A percentile compares a stretch with the other conserved stretches of the same genome.
Evolutionary conservation across 1,284 basidiomycete species (phyloP).

Genomic region (Sparassis latifolia): DNA sequence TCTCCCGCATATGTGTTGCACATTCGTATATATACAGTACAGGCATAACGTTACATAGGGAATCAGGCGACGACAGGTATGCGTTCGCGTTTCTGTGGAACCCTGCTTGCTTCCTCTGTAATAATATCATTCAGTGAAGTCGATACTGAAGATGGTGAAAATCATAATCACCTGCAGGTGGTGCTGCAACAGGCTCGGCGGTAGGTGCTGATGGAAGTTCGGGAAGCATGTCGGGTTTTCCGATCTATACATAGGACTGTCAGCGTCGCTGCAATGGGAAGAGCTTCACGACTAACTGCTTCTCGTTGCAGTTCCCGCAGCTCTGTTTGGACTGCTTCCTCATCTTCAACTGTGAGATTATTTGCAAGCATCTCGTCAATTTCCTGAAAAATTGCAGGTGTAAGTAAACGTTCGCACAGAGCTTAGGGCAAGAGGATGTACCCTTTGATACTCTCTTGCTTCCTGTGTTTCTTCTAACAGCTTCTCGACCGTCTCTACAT

Average conservation of each 20-base stretch:
- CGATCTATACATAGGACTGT: constrained; percentile 13
- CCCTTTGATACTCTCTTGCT: constrained; percentile 86
- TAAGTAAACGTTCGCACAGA: not conserved
- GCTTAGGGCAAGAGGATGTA: constrained; percentile 29
- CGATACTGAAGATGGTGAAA: not conserved
- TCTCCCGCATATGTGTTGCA: constrained; percentile 13
- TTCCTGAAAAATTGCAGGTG: constrained; percentile 43
- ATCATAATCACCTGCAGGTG: constrained; percentile 20
- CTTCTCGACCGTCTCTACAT: constrained; percentile 87
- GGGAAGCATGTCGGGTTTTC: constrained; percentile 20
- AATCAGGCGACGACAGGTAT: constrained; percentile 39
- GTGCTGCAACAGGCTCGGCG: constrained; percentile 29
- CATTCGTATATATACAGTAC: constrained; percentile 9
- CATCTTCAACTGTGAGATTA: constrained; percentile 82
- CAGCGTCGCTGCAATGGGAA: not conserved
- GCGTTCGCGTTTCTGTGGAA: constrained; percentile 23
- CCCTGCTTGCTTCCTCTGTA: constrained; percentile 8
- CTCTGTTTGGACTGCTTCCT: constrained; percentile 88
- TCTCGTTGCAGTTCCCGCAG: constrained; percentile 63
- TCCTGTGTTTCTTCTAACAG: constrained; percentile 90
- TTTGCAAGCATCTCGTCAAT: constrained; percentile 85
- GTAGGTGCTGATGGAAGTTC: constrained; percentile 44
- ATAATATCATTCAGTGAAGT: not conserved
- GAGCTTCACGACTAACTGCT: constrained; percentile 32
- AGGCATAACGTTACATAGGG: not conserved